Evolutionary conservation across 1,139 yeast species (phyloP).

Genomic region (Yamadazyma songkhlaensis): DNA sequence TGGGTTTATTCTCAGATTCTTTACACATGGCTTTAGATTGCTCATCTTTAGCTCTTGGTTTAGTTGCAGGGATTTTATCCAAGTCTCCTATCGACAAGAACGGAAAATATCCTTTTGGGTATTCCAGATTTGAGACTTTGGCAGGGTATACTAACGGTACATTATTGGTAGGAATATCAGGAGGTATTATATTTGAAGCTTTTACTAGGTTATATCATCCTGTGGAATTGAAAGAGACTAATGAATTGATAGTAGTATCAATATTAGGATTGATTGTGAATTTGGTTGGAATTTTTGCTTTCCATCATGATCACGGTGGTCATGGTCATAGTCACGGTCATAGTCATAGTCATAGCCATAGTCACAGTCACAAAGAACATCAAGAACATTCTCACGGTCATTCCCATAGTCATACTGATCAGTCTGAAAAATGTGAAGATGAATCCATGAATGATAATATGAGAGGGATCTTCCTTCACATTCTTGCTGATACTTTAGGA

Average conservation of each 20-base stretch:
- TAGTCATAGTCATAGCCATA: constrained; percentile 22
- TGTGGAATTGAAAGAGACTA: constrained; percentile 71
- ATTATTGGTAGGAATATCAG: constrained; percentile 79
- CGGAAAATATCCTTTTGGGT: constrained; percentile 80
- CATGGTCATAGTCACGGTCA: constrained; percentile 37
- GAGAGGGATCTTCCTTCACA: constrained; percentile 91
- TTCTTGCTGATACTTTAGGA: constrained; percentile 92
- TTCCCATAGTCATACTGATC: constrained; percentile 13
- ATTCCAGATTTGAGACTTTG: constrained; percentile 79
- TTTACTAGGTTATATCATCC: constrained; percentile 78
- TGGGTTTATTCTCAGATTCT: constrained; percentile 89
- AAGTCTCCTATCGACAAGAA: constrained; percentile 50
- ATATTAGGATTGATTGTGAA: constrained; percentile 82
- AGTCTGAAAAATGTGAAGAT: background rate
- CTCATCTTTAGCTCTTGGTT: constrained; percentile 81
- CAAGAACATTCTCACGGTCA: constrained; percentile 14
- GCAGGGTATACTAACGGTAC: constrained; percentile 97
- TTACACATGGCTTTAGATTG: constrained; percentile 97
- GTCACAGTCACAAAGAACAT: constrained; percentile 8
- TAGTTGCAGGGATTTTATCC: constrained; percentile 72
- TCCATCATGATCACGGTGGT: constrained; percentile 72
- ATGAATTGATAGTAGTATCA: constrained; percentile 84
- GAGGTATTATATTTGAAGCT: constrained; percentile 86
- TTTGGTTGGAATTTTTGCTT: constrained; percentile 89
- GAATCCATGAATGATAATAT: constrained; percentile 70